phyloP scores from a whole-genome alignment of 2,329 filamentous ascomycete genomes.

The Dothistroma pini region DNA sequence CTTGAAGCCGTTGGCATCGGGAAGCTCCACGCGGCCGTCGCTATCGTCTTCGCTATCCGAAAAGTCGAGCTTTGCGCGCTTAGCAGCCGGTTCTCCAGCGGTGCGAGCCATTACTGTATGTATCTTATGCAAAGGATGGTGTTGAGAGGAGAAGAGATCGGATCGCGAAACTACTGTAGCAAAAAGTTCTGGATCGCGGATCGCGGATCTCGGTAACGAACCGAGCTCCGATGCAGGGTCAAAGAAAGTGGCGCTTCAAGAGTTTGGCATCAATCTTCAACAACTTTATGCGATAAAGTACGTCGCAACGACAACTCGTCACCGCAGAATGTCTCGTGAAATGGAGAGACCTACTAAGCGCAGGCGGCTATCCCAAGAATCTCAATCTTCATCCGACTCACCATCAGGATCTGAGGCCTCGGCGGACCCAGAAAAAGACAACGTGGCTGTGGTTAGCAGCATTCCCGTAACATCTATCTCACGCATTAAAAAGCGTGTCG shows the following conservation, averaged over 20 bases:
- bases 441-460: background rate
- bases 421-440: background rate
- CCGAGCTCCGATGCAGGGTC: background rate
- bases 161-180: background rate
- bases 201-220: background rate
- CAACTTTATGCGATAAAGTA: too few species aligned
- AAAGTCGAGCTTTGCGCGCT: conserved; percentile 34
- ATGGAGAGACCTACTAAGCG: conserved; percentile 19
- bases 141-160: background rate
- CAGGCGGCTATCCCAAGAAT: conserved; percentile 14
- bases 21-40: conserved; percentile 26
- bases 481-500: background rate
- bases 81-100: conserved; percentile 22
- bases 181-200: background rate
- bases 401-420: background rate
- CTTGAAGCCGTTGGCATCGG: conserved; percentile 52
- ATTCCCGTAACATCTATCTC: conserved; percentile 2
- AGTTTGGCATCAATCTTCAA: background rate
- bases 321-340: background rate
- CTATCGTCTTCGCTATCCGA: conserved; percentile 24
- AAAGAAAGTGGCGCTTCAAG: background rate
- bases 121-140: background rate
- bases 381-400: background rate
- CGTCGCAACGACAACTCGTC: background rate
- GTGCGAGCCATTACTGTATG: conserved; percentile 8